Percentiles rank a stretch among this genome's conserved stretches.
These are phyloP conservation scores for Amyloporia xantha DNA, from an alignment of 768 basidiomycete genomes.

Conservation along the genomic window DNA sequence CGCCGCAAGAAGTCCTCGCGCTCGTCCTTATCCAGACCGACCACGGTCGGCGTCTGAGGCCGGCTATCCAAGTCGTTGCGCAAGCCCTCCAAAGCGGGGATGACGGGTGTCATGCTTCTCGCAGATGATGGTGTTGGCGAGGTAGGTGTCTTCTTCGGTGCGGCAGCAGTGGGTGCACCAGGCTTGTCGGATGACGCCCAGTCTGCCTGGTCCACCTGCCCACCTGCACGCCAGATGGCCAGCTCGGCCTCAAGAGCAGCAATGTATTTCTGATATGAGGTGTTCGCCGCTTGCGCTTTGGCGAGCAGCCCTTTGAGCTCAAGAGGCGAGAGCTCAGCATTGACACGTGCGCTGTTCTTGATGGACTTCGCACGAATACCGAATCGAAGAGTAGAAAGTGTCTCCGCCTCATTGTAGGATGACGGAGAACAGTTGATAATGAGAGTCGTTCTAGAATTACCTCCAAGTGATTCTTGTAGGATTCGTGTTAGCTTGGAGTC, in stretches of 20 bases:
- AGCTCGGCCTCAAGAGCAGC: slow-evolving; percentile 88
- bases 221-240: slow-evolving; percentile 83
- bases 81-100: slow-evolving; percentile 66
- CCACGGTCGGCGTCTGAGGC: slow-evolving; percentile 87
- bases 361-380: slow-evolving; percentile 99
- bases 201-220: slow-evolving; percentile 72
- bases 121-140: slow-evolving; percentile 62
- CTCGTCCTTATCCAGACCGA: slow-evolving; percentile 91
- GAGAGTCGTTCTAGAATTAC: slow-evolving; percentile 92
- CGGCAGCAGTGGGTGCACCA: slow-evolving; percentile 31
- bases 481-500: slow-evolving; percentile 99
- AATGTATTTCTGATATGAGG: slow-evolving; percentile 80
- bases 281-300: slow-evolving; percentile 84
- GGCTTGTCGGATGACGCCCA: slow-evolving; percentile 74
- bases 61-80: slow-evolving; percentile 71
- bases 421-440: slow-evolving; percentile 99
- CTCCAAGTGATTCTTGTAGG: slow-evolving; percentile 95
- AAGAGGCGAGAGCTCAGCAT: slow-evolving; percentile 92
- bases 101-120: slow-evolving; percentile 69
- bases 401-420: slow-evolving; percentile 95
- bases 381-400: slow-evolving; percentile 93
- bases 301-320: slow-evolving; percentile 90
- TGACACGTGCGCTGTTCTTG: slow-evolving; percentile 99
- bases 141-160: slow-evolving; percentile 40
- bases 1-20: slow-evolving; percentile 92